Conservation (phyloP, 176 grass and related monocot genomes). For the Luzula sylvatica region DNA sequence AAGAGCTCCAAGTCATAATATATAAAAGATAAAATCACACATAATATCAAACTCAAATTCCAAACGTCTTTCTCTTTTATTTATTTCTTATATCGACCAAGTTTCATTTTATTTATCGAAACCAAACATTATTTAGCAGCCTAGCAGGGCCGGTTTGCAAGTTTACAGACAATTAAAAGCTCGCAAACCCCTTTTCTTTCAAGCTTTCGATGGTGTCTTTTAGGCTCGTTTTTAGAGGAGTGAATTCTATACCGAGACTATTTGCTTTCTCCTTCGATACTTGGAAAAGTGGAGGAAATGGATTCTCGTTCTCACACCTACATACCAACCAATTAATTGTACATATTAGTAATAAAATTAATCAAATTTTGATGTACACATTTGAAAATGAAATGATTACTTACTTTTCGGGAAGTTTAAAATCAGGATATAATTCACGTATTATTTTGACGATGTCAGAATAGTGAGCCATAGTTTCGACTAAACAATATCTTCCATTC, state of each 20-base stretch:
- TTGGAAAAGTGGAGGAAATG: constrained; percentile 34
- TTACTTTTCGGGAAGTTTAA: constrained; percentile 24
- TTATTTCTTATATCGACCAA: no score
- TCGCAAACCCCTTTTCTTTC: constrained; percentile 52
- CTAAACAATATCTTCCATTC: constrained; percentile 23
- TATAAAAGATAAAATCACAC: no score
- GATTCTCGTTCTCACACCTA: constrained; percentile 51
- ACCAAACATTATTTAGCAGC: no score
- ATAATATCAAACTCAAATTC: no score
- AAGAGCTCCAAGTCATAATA: no score
- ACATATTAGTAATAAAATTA: not conserved
- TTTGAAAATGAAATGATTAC: not conserved
- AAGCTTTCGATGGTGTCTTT: constrained; percentile 57
- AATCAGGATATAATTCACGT: constrained; percentile 26
- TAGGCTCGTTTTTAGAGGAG: constrained; percentile 27
- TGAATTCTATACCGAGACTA: constrained; percentile 25
- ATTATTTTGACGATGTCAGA: constrained; percentile 24
- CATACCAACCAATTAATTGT: not conserved
- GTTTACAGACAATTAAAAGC: not conserved
- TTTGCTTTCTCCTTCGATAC: constrained; percentile 50
- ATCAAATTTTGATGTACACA: not conserved
- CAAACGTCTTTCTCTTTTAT: no score
- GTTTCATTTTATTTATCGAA: no score
- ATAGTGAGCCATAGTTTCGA: constrained; percentile 17
- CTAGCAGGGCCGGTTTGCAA: no score